Evolutionary conservation across 805 yeast species (phyloP).

Genomic region (Candida mattraensis): DNA sequence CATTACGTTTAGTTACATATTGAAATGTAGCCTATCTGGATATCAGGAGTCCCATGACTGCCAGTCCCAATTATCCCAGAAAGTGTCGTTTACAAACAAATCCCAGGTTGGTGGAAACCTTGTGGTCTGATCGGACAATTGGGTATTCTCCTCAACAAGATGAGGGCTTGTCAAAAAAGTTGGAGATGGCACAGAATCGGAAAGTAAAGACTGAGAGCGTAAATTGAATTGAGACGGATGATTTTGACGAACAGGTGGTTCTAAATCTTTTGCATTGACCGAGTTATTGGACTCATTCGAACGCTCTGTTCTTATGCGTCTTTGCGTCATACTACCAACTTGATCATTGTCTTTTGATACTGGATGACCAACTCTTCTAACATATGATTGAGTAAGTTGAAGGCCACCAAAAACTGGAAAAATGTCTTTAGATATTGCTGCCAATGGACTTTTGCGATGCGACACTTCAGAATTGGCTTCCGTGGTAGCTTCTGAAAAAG

Average conservation of each 20-base stretch:
- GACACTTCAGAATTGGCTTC: neutral
- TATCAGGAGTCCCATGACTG: slow-evolving; percentile 8
- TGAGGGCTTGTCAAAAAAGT: neutral
- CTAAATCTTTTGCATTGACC: too few relatives aligned
- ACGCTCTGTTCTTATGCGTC: neutral
- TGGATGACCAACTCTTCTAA: slow-evolving; percentile 7
- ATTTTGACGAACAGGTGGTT: too few relatives aligned
- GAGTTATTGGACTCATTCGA: neutral
- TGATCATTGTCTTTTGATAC: neutral
- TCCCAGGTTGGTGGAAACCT: slow-evolving; percentile 12
- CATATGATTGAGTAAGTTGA: slow-evolving; percentile 12
- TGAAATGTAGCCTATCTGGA: too few relatives aligned
- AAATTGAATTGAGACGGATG: too few relatives aligned
- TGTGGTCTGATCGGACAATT: too few relatives aligned
- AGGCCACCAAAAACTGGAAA: slow-evolving; percentile 18
- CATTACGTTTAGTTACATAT: too few relatives aligned
- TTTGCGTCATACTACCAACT: neutral
- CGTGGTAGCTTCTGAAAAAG: neutral
- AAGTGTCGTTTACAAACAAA: slow-evolving; percentile 2
- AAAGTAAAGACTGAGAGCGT: too few relatives aligned
- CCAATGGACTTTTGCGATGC: slow-evolving; percentile 1
- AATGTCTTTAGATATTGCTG: slow-evolving; percentile 12
- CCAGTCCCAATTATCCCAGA: slow-evolving; percentile 12
- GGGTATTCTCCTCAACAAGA: neutral
- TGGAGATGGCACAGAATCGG: neutral